These are phyloP conservation scores for Vigna angularis DNA, from an alignment of 306 rosid species.

Conservation along the genomic window DNA sequence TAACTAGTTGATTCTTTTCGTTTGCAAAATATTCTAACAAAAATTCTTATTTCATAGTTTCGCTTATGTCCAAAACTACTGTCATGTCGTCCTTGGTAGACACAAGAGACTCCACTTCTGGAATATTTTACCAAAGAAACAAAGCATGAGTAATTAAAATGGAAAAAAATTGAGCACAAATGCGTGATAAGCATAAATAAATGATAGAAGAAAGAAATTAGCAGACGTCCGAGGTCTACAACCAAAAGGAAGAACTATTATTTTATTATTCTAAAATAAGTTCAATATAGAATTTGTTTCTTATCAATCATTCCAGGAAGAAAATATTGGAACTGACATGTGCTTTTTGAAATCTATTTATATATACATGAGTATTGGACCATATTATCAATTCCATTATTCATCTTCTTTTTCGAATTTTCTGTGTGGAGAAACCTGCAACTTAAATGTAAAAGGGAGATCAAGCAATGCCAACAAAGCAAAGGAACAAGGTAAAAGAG, in stretches of 20 bases:
- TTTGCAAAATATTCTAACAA: background rate
- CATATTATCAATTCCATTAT: background rate
- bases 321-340: background rate
- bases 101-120: background rate
- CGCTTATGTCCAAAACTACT: background rate
- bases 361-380: background rate
- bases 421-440: background rate
- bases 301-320: background rate
- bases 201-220: background rate
- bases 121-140: background rate
- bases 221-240: background rate
- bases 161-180: background rate
- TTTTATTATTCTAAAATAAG: no score
- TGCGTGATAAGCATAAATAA: background rate
- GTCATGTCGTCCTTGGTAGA: background rate
- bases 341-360: slow-evolving; percentile 1
- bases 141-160: background rate
- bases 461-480: background rate
- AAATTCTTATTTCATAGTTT: background rate
- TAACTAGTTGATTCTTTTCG: background rate
- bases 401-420: background rate
- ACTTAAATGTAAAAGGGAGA: background rate
- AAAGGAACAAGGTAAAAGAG: background rate
- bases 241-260: background rate
- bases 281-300: background rate